Percentiles rank a stretch among this genome's conserved stretches.
These are phyloP conservation scores for Candida schatavii DNA, from an alignment of 805 yeast genomes.

Conservation along the genomic window DNA sequence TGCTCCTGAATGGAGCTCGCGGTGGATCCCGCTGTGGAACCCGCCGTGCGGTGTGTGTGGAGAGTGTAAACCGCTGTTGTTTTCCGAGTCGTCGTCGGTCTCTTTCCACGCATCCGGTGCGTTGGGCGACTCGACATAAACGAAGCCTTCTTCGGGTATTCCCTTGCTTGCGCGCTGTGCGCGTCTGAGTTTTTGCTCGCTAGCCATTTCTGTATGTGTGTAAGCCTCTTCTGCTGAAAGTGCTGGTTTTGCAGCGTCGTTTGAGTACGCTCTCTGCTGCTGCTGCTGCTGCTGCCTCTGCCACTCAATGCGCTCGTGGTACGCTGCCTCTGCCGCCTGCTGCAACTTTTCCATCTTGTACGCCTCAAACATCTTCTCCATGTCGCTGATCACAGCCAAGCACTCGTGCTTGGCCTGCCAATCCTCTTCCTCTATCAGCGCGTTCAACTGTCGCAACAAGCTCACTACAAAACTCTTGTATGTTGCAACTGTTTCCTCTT, in stretches of 20 bases:
- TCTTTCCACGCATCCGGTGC: background rate
- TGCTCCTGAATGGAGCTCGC: background rate
- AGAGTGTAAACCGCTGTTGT: background rate
- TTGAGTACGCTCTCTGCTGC: constrained; percentile 4
- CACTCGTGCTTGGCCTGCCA: constrained; percentile 62
- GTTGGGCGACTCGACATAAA: background rate
- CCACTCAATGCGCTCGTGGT: constrained; percentile 1
- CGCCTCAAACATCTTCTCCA: constrained; percentile 71
- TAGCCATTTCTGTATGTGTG: background rate
- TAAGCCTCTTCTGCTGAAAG: too few species aligned
- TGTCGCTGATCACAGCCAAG: constrained; percentile 62
- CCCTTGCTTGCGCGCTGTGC: constrained; percentile 3
- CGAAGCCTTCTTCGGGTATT: background rate
- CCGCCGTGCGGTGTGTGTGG: too few species aligned
- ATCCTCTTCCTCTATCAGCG: constrained; percentile 52
- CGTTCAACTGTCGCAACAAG: constrained; percentile 55
- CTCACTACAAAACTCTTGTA: constrained; percentile 61
- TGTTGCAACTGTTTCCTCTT: constrained; percentile 29
- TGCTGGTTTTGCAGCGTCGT: too few species aligned
- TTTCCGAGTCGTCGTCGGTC: background rate
- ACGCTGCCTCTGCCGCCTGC: constrained; percentile 11
- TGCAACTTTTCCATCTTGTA: constrained; percentile 34
- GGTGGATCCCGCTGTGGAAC: too few species aligned
- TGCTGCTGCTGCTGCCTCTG: constrained; percentile 5
- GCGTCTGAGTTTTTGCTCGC: constrained; percentile 13